A percentile compares a stretch with the other conserved stretches of the same genome.
phyloP scores from a whole-genome alignment of 2,329 filamentous ascomycete genomes.

The Stagonosporopsis tanaceti region DNA sequence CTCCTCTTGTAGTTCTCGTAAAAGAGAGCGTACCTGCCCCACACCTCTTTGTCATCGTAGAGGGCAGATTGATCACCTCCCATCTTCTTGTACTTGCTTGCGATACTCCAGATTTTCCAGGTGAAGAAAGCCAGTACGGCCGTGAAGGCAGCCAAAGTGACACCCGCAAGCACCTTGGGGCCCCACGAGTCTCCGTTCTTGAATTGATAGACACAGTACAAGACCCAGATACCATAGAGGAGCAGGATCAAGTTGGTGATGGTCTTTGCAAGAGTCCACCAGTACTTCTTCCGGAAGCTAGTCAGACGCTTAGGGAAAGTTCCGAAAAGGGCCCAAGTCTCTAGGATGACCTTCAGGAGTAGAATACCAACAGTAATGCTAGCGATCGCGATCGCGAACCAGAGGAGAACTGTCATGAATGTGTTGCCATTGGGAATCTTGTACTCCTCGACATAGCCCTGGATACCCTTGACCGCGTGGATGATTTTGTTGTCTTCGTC shows the following conservation, averaged over 20 bases:
- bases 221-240: slow-evolving; percentile 91
- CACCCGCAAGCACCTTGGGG: slow-evolving; percentile 80
- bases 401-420: slow-evolving; percentile 92
- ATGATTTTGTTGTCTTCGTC: slow-evolving; percentile 55
- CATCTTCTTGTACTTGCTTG: slow-evolving; percentile 73
- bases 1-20: slow-evolving; percentile 94
- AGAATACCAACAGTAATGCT: slow-evolving; percentile 85
- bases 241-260: slow-evolving; percentile 90
- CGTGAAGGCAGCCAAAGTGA: slow-evolving; percentile 84
- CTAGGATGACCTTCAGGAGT: slow-evolving; percentile 88
- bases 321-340: slow-evolving; percentile 89
- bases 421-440: slow-evolving; percentile 87
- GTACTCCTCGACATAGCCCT: slow-evolving; percentile 83
- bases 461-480: slow-evolving; percentile 74
- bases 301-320: slow-evolving; percentile 81
- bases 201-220: slow-evolving; percentile 97
- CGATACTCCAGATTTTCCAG: slow-evolving; percentile 81
- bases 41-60: slow-evolving; percentile 88
- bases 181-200: slow-evolving; percentile 93
- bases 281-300: slow-evolving; percentile 94
- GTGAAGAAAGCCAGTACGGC: slow-evolving; percentile 81
- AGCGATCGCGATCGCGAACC: slow-evolving; percentile 87
- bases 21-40: slow-evolving; percentile 96
- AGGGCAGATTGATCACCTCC: slow-evolving; percentile 78
- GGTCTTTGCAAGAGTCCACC: slow-evolving; percentile 87